Percentiles rank a stretch among this genome's conserved stretches.
Conservation (phyloP, 2,329 filamentous ascomycete species). For the Aspergillus aculeatus region DNA sequence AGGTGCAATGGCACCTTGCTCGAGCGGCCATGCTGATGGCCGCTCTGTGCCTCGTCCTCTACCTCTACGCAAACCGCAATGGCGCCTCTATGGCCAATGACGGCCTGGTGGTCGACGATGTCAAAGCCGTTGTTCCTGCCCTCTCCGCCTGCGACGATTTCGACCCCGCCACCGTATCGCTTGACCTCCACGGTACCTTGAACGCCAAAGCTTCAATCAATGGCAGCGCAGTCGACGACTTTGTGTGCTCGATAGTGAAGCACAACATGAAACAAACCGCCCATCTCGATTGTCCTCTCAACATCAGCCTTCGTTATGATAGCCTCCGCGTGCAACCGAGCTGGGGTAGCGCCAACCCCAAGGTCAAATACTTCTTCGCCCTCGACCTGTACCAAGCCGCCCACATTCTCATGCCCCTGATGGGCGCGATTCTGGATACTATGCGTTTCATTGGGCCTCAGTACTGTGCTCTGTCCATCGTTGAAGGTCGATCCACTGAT, state of each 20-base stretch:
- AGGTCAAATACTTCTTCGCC: conserved; percentile 2
- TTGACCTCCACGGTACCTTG: not conserved
- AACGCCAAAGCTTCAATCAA: conserved; percentile 1
- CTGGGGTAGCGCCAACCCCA: not conserved
- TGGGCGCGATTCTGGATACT: conserved; percentile 1
- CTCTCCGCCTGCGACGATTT: conserved; percentile 1
- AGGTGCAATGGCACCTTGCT: not conserved
- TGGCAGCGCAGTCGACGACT: conserved; percentile 2
- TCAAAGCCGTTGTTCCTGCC: not conserved
- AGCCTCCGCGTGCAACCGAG: not conserved
- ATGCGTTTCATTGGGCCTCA: conserved; percentile 1
- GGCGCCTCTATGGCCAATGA: not conserved
- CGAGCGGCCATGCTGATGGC: not conserved
- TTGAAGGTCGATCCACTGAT: conserved; percentile 2
- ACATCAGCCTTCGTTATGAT: not conserved
- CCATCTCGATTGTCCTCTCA: not conserved
- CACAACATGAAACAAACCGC: not conserved
- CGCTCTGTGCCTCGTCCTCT: not conserved
- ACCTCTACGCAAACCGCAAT: not conserved
- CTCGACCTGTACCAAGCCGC: conserved; percentile 1
- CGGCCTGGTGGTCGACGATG: not conserved
- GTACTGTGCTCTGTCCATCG: conserved; percentile 3
- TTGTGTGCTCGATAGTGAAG: not conserved
- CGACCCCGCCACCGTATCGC: not conserved
- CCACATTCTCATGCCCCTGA: conserved; percentile 1